Base-by-base conservation (phyloP, 2,329 filamentous ascomycete genomes). In the Simplicillium aogashimaense region DNA sequence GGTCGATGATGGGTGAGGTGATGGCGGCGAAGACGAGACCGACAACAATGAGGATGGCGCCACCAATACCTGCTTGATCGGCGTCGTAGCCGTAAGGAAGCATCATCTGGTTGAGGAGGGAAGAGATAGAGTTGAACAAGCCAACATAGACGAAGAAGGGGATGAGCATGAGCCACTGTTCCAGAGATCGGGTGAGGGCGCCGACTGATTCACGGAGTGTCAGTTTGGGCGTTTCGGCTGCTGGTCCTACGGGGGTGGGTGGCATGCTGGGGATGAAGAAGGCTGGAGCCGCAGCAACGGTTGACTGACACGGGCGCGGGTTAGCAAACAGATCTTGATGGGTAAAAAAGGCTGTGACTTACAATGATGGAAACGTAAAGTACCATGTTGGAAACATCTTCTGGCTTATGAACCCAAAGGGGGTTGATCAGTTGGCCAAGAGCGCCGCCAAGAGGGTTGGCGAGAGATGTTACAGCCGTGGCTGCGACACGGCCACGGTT, bases 121-220 rank as follows among this genome's bases (percentile, higher is more conserved):
- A 84, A 37, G 88, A 94, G 49, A 89, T 69, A 49, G 83, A 83
- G 70, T 97, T 97, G 78, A 98, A 98, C 66, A 92, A 82, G 52
- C 84, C 88, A 45, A 95, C 86, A 60, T 88, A 95, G 52, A 89
- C 63, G 47, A 76, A 66, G 63, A 90, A 97, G n/a, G 89, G 82
- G 44, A 89, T 53, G 45, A 89, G 67, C 48, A 95, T 63, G 46
- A 95, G 73, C 73, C 81, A 94, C 61, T 94, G 83, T 55, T 90
- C 81, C 14, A 74, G 67, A 5, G 78, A 84, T 28, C 54, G 57
- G 17, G 48, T 35, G 35, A 89, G 59, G 14, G 74, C 72, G 7
- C 65, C 54, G 17, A 76, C 44, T 3, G 63, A 86, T 45, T 47
- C 69, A 55, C 58, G 58, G 14, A 82, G 58, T 8, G 61, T 53